Evolutionary conservation across 768 basidiomycete species (phyloP).

Genomic region (Boletellus sp.): DNA sequence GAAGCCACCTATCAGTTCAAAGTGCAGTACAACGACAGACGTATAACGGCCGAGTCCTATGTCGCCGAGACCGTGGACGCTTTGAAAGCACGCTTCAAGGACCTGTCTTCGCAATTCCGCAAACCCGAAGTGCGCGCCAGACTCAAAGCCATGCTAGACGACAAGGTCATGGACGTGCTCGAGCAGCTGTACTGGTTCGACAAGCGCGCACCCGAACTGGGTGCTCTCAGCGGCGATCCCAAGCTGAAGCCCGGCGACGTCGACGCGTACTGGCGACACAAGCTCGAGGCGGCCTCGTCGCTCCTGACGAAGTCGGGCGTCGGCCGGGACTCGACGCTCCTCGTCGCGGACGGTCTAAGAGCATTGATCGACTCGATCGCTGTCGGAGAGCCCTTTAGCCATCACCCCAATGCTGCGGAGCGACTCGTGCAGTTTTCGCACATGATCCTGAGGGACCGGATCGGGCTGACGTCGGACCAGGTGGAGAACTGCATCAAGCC

Average conservation of each 20-base stretch:
- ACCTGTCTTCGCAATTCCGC: slow-evolving; percentile 78
- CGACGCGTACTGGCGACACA: slow-evolving; percentile 93
- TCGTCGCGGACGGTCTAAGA: slow-evolving; percentile 92
- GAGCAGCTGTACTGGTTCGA: slow-evolving; percentile 98
- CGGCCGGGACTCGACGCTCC: slow-evolving; percentile 87
- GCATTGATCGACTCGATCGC: slow-evolving; percentile 89
- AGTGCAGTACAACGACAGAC: slow-evolving; percentile 94
- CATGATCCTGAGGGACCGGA: slow-evolving; percentile 86
- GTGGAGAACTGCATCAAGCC: slow-evolving; percentile 99
- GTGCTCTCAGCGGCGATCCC: slow-evolving; percentile 62
- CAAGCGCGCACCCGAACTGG: slow-evolving; percentile 75
- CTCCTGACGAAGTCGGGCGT: slow-evolving; percentile 94
- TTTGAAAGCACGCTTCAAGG: slow-evolving; percentile 86
- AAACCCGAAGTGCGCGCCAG: slow-evolving; percentile 85
- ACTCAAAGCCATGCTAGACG: slow-evolving; percentile 90
- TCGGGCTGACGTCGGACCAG: slow-evolving; percentile 94
- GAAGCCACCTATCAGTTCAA: slow-evolving; percentile 99
- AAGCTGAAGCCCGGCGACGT: slow-evolving; percentile 70
- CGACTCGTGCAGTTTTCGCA: slow-evolving; percentile 91
- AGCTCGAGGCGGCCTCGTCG: slow-evolving; percentile 90
- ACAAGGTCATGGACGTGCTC: slow-evolving; percentile 94
- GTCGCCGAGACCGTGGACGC: slow-evolving; percentile 95
- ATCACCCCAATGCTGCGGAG: slow-evolving; percentile 86
- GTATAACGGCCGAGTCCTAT: slow-evolving; percentile 93
- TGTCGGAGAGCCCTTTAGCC: slow-evolving; percentile 83